Evolutionary conservation across 495 filamentous ascomycete species (phyloP), one percentile per base, ranked within the genome.

Genomic region (Daldinia concentrica): DNA sequence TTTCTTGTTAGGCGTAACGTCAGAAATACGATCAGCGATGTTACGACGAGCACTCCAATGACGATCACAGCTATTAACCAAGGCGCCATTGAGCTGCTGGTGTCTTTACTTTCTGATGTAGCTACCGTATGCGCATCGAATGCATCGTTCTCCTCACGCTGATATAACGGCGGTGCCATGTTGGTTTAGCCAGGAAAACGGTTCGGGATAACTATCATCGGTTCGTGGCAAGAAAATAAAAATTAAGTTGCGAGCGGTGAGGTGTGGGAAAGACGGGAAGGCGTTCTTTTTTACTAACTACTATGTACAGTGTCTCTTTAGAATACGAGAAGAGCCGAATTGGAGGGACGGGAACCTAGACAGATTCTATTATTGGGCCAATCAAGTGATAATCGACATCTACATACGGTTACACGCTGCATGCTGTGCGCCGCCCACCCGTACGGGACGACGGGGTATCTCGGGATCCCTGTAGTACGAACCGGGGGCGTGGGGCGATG

Each of bases 61-160:
- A 79, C 67, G 17, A 79, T 72, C 5, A 74, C 69, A 8, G 64
- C 65, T 27, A 83, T 76, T 34, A 81, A 54, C 82, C 80, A 83
- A 15, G 71, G 70, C 39, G 52, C 54, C 51, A 66, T 56, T 22
- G 32, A 32, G 27, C 3, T 30, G 12, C 52, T 24, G 30, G 22
- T 17, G 1, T 45, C 52, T 34, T 45, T 62, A 9, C 27, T 34
- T 63, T 66, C 64, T 45, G 39, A 43, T 56, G 26, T 50, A 34
- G 54, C 14, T 14, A 19, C 22, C 32, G 34, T 27, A 1, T 68
- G 45, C n/a, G 69, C 24, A 51, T 43, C 50, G 51, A 61, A 66
- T 32, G 29, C 58, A 36, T 62, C 66, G 30, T 62, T 48, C 22
- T 15, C 22, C 3, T 30, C 29, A 24, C 65, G 66, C 29, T n/a